Evolutionary conservation across 2,329 filamentous ascomycete species (phyloP).

Genomic region (Beauveria pseudobassiana): DNA sequence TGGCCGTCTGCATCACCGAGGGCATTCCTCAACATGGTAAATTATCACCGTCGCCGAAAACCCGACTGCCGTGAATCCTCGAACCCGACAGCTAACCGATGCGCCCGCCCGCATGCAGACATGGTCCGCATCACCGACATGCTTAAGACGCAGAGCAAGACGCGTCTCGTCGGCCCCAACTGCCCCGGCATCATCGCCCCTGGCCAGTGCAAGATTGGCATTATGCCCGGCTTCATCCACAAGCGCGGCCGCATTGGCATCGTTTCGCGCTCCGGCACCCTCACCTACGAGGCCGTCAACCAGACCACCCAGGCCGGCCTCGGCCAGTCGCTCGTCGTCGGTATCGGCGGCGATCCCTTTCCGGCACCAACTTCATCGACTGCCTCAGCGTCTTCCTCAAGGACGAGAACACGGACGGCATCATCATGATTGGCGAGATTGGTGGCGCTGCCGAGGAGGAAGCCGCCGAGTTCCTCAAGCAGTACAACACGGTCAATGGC

Average conservation of each 20-base stretch:
- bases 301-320: slow-evolving; percentile 96
- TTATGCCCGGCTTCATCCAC: slow-evolving; percentile 99
- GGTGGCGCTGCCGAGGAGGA: slow-evolving; percentile 97
- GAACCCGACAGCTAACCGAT: background rate
- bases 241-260: slow-evolving; percentile 98
- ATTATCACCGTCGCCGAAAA: background rate
- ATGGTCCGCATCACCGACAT: slow-evolving; percentile 99
- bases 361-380: slow-evolving; percentile 99
- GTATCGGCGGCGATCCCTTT: slow-evolving; percentile 97
- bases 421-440: slow-evolving; percentile 99
- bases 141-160: slow-evolving; percentile 96
- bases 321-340: slow-evolving; percentile 95
- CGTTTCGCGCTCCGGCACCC: slow-evolving; percentile 93
- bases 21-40: slow-evolving; percentile 94
- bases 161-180: slow-evolving; percentile 92
- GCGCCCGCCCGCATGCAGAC: slow-evolving; percentile 44
- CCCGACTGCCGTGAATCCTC: background rate
- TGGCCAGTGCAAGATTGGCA: slow-evolving; percentile 99
- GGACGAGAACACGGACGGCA: slow-evolving; percentile 94
- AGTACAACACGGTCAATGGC: slow-evolving; percentile 77
- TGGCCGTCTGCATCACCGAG: slow-evolving; percentile 97
- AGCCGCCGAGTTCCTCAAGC: slow-evolving; percentile 89
- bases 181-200: slow-evolving; percentile 94
- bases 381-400: slow-evolving; percentile 95
- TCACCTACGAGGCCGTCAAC: slow-evolving; percentile 99